A percentile compares a stretch with the other conserved stretches of the same genome.
These are phyloP conservation scores for Boletales sp. DNA, from an alignment of 768 basidiomycete species.

Conservation along the genomic window DNA sequence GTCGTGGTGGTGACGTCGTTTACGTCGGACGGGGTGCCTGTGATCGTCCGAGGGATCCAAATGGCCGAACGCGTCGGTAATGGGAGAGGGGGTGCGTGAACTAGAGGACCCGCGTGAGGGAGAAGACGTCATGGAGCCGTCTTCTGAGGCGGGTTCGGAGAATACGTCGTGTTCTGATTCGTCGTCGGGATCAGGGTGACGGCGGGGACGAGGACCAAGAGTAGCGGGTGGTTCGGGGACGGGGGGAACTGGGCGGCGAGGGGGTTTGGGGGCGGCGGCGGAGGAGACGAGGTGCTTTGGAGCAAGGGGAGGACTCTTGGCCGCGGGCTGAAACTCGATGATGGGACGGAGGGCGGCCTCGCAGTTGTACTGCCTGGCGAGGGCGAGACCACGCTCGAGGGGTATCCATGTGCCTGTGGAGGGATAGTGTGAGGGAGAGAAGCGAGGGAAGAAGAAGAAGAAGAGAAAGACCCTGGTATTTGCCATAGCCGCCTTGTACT, in stretches of 20 bases:
- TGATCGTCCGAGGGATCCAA: slow-evolving; percentile 18
- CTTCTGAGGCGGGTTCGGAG: slow-evolving; percentile 76
- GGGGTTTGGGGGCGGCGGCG: slow-evolving; percentile 41
- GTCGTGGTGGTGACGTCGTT: slow-evolving; percentile 45
- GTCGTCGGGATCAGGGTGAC: slow-evolving; percentile 46
- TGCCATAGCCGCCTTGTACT: slow-evolving; percentile 98
- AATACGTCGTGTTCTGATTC: slow-evolving; percentile 61
- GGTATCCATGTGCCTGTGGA: slow-evolving; percentile 95
- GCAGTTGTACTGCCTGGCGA: slow-evolving; percentile 93
- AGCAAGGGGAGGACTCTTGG: slow-evolving; percentile 89
- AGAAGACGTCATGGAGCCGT: slow-evolving; percentile 87
- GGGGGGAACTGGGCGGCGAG: slow-evolving; percentile 21
- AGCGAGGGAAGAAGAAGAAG: slow-evolving; percentile 1
- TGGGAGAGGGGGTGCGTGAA: slow-evolving; percentile 92
- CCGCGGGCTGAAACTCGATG: slow-evolving; percentile 87
- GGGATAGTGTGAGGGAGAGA: background rate
- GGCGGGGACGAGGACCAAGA: slow-evolving; percentile 53
- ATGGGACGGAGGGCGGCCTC: slow-evolving; percentile 84
- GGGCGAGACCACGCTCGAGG: slow-evolving; percentile 77
- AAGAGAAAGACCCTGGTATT: slow-evolving; percentile 86
- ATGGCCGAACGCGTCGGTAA: slow-evolving; percentile 44
- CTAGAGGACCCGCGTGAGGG: slow-evolving; percentile 82
- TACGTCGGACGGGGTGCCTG: slow-evolving; percentile 41
- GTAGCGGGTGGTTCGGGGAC: slow-evolving; percentile 15
- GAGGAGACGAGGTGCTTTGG: slow-evolving; percentile 89